Percentiles rank a stretch among this genome's conserved stretches.
These are phyloP conservation scores for Lactifluus hygrophoroides DNA, from an alignment of 768 basidiomycete genomes.

Conservation along the genomic window DNA sequence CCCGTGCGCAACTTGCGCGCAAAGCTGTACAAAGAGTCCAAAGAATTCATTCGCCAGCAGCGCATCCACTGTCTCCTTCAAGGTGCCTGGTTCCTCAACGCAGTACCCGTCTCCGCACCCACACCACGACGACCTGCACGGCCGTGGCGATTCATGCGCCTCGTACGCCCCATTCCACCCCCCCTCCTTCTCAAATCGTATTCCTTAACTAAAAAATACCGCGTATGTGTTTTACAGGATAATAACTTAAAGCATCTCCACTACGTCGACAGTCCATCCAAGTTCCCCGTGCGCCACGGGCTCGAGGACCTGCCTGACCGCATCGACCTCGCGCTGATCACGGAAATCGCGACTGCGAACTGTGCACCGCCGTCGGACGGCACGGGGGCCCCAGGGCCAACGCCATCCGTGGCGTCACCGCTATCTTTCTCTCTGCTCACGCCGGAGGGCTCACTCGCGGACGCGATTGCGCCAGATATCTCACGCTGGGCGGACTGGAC, in stretches of 20 bases:
- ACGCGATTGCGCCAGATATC: slow-evolving; percentile 38
- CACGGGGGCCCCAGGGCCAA: slow-evolving; percentile 20
- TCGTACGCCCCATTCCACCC: slow-evolving; percentile 40
- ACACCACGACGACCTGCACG: slow-evolving; percentile 45
- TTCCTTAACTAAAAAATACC: not conserved
- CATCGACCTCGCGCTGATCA: slow-evolving; percentile 73
- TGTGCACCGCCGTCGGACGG: slow-evolving; percentile 61
- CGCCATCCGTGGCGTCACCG: slow-evolving; percentile 24
- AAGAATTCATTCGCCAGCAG: slow-evolving; percentile 83
- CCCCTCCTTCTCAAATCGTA: not conserved
- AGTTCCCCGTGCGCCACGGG: slow-evolving; percentile 71
- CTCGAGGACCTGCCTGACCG: slow-evolving; percentile 83
- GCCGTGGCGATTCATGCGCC: slow-evolving; percentile 81
- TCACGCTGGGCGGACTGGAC: slow-evolving; percentile 91
- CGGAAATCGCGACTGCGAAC: slow-evolving; percentile 69
- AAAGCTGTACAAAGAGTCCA: slow-evolving; percentile 84
- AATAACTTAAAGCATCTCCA: slow-evolving; percentile 73
- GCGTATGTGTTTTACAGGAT: slow-evolving; percentile 41
- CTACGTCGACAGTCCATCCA: slow-evolving; percentile 73
- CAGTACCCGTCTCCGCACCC: slow-evolving; percentile 41
- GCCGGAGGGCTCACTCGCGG: slow-evolving; percentile 26
- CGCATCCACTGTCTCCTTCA: slow-evolving; percentile 80
- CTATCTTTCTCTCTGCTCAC: slow-evolving; percentile 27
- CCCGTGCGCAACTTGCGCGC: slow-evolving; percentile 79
- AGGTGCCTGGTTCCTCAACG: slow-evolving; percentile 90